phyloP scores from a whole-genome alignment of 1,284 basidiomycete genomes.

The Irpex sp. region DNA sequence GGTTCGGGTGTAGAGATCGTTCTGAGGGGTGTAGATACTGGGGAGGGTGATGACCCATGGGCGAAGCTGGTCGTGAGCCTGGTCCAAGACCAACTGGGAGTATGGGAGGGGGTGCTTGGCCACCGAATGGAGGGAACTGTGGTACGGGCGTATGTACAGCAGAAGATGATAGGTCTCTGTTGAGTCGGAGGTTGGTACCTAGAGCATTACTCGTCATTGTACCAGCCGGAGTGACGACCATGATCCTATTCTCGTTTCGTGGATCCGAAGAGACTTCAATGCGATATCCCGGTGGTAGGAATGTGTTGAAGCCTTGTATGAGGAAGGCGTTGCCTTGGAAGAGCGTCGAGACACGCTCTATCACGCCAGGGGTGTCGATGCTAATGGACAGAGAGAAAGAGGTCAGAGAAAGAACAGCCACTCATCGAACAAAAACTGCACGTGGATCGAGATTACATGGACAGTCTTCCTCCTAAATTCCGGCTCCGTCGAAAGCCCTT shows the following conservation, averaged over 20 bases:
- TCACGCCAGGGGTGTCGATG: conserved; percentile 98
- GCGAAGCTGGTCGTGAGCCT: conserved; percentile 26
- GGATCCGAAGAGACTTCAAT: conserved; percentile 86
- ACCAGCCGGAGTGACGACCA: conserved; percentile 90
- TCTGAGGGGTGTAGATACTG: conserved; percentile 5
- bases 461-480: not conserved
- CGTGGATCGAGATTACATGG: not conserved
- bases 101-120: conserved; percentile 22
- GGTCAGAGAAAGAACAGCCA: not conserved
- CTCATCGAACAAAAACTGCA: not conserved
- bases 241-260: conserved; percentile 79
- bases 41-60: conserved; percentile 15
- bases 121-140: conserved; percentile 20
- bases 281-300: conserved; percentile 93
- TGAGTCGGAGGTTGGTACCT: conserved; percentile 26
- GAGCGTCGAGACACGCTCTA: conserved; percentile 91
- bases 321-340: conserved; percentile 92
- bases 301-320: conserved; percentile 99
- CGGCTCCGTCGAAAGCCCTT: not conserved
- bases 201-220: conserved; percentile 50
- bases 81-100: conserved; percentile 25
- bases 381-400: conserved; percentile 34
- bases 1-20: not conserved
- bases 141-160: conserved; percentile 8
- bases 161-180: conserved; percentile 14